Evolutionary conservation across 345 rosid species (phyloP).

Genomic region (Eucalyptus cloeziana): DNA sequence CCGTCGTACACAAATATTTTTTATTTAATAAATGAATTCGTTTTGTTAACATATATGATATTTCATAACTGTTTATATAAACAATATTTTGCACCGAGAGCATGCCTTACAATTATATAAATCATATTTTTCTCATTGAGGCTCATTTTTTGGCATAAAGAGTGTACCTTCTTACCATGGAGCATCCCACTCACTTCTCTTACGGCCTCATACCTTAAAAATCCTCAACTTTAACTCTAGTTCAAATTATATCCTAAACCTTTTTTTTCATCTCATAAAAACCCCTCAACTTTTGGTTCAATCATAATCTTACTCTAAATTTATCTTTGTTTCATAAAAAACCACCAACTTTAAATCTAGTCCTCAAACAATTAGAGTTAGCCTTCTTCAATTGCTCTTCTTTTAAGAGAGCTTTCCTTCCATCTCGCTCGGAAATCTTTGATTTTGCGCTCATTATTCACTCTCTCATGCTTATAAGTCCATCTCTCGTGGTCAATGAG

Average conservation of each 20-base stretch:
- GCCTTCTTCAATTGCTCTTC: neutral
- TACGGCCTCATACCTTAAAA: neutral
- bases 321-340: neutral
- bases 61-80: neutral
- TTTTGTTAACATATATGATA: fast-evolving
- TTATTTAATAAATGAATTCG: neutral
- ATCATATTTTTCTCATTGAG: neutral
- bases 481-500: neutral
- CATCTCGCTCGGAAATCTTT: too few species aligned
- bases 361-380: neutral
- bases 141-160: neutral
- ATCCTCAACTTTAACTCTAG: neutral
- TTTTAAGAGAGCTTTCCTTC: neutral
- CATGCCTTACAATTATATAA: neutral
- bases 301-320: neutral
- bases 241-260: too few species aligned
- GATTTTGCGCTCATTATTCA: neutral
- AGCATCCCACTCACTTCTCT: neutral
- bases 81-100: neutral
- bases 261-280: too few species aligned
- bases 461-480: neutral
- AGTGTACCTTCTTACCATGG: neutral
- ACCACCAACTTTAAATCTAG: neutral
- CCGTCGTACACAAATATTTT: neutral
- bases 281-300: neutral